phyloP scores from a whole-genome alignment of 257 asterid species.

The Fraxinus pennsylvanica region DNA sequence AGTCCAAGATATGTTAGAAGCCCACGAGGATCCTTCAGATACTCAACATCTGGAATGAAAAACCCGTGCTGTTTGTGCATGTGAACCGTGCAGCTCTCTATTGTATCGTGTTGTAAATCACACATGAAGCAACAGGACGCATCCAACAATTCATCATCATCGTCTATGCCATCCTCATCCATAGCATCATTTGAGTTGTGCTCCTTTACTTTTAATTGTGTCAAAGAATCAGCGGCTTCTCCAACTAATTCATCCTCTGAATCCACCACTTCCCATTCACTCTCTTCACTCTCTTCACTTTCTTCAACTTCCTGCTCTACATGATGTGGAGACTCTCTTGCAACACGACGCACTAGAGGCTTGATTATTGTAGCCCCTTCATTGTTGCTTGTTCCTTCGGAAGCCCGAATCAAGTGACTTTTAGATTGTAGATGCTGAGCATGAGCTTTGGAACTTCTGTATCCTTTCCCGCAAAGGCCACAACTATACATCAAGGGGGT shows the following conservation, averaged over 20 bases:
- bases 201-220: slow-evolving; percentile 45
- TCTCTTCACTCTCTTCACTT: slow-evolving; percentile 77
- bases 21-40: slow-evolving; percentile 89
- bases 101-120: slow-evolving; percentile 60
- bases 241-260: slow-evolving; percentile 55
- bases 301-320: slow-evolving; percentile 55
- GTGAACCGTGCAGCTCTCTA: slow-evolving; percentile 90
- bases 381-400: slow-evolving; percentile 44
- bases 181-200: slow-evolving; percentile 42
- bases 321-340: slow-evolving; percentile 40
- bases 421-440: slow-evolving; percentile 85
- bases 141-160: slow-evolving; percentile 44
- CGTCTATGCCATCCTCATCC: slow-evolving; percentile 49
- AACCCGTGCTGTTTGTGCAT: slow-evolving; percentile 94
- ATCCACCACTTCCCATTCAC: slow-evolving; percentile 90
- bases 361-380: slow-evolving; percentile 58
- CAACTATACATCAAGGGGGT: slow-evolving; percentile 81
- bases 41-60: slow-evolving; percentile 92
- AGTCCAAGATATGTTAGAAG: slow-evolving; percentile 81
- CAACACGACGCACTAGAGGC: slow-evolving; percentile 56
- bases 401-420: slow-evolving; percentile 62
- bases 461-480: slow-evolving; percentile 81
- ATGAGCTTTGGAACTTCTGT: slow-evolving; percentile 85
- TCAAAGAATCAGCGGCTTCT: slow-evolving; percentile 53
- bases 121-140: slow-evolving; percentile 91